Percentiles rank a stretch among this genome's conserved stretches.
These are phyloP conservation scores for Annulohypoxylon stygium DNA, from an alignment of 495 filamentous ascomycete genomes.

Conservation along the genomic window DNA sequence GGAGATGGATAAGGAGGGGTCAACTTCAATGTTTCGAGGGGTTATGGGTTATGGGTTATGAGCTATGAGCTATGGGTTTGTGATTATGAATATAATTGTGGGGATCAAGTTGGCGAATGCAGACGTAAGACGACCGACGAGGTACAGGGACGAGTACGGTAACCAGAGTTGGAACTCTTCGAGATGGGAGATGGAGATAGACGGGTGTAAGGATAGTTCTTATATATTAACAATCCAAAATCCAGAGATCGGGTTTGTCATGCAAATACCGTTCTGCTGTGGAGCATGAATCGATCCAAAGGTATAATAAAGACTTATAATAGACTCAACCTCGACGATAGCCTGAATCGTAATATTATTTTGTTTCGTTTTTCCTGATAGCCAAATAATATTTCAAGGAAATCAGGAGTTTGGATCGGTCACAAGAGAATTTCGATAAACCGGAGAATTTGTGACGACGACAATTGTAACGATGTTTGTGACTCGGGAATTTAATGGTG, in stretches of 20 bases:
- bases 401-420: slow-evolving; percentile 17
- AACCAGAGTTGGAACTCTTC: neutral
- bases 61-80: neutral
- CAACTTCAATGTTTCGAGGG: slow-evolving; percentile 29
- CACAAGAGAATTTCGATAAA: slow-evolving; percentile 21
- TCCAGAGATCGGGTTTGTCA: slow-evolving; percentile 7
- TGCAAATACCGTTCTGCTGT: neutral
- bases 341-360: neutral
- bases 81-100: slow-evolving; percentile 43
- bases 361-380: slow-evolving; percentile 3
- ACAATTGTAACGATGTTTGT: slow-evolving; percentile 26
- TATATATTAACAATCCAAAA: slow-evolving; percentile 31
- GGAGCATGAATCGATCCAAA: slow-evolving; percentile 1
- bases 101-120: slow-evolving; percentile 5
- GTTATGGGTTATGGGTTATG: slow-evolving; percentile 4
- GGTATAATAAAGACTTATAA: neutral
- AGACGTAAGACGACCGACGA: slow-evolving; percentile 28
- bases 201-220: slow-evolving; percentile 8
- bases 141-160: neutral
- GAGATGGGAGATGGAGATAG: neutral
- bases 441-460: slow-evolving; percentile 41
- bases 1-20: slow-evolving; percentile 4
- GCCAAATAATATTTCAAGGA: neutral
- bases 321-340: neutral
- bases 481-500: slow-evolving; percentile 41